Evolutionary conservation across 2,329 filamentous ascomycete species (phyloP).

Genomic region (Lachnellula cervina): DNA sequence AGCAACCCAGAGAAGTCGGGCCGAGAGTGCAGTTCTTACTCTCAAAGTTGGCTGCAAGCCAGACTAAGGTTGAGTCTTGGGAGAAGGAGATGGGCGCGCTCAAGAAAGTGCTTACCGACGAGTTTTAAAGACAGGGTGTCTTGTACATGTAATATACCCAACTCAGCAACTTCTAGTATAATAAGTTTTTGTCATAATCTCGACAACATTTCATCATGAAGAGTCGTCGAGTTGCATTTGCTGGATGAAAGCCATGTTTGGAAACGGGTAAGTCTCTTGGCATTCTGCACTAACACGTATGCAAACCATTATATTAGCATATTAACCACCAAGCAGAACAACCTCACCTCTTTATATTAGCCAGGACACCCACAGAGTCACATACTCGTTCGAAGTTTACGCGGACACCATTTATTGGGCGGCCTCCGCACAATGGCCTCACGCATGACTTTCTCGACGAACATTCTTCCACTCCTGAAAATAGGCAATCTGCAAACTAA

Average conservation of each 20-base stretch:
- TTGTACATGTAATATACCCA: slow-evolving; percentile 14
- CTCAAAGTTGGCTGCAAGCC: slow-evolving; percentile 66
- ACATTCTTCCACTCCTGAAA: too few species aligned
- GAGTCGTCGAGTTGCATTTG: neutral
- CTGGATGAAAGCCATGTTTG: neutral
- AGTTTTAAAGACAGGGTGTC: slow-evolving; percentile 30
- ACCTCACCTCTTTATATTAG: too few species aligned
- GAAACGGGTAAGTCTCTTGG: neutral
- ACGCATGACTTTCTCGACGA: too few species aligned
- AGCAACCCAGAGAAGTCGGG: slow-evolving; percentile 62
- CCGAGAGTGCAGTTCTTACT: slow-evolving; percentile 68
- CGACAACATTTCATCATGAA: too few species aligned
- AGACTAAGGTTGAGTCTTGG: slow-evolving; percentile 67
- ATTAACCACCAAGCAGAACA: neutral
- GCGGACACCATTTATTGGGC: too few species aligned
- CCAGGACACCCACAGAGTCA: too few species aligned
- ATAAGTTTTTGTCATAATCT: neutral
- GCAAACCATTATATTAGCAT: neutral
- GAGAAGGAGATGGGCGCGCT: slow-evolving; percentile 67
- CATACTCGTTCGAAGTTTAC: too few species aligned
- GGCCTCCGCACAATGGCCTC: too few species aligned
- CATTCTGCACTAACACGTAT: neutral
- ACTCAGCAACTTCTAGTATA: slow-evolving; percentile 6
- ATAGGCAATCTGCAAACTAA: too few species aligned
- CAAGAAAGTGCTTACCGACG: slow-evolving; percentile 63